Evolutionary conservation across 202 grass and related monocot species (phyloP), one percentile per base, ranked within the genome.

Genomic region (Elaeis oleifera): DNA sequence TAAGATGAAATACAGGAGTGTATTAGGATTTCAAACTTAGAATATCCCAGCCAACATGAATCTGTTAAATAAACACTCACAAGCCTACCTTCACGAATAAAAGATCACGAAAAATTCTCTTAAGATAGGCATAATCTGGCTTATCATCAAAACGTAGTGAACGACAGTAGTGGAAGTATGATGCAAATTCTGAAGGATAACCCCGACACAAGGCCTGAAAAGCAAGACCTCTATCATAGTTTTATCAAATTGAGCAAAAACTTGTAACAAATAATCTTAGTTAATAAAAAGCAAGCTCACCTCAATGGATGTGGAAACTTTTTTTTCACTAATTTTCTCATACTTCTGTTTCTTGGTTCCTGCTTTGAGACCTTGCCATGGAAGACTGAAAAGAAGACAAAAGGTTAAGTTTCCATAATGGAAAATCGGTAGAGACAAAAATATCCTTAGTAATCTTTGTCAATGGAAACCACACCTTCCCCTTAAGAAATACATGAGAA

Each of bases 71-170:
- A 44, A 44, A 44, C 7, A 44, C 36, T 44, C 3, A 13, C 13
- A 44, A 44, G 9, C 57, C 57, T 28, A 59, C 57, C 57, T 59
- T 59, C 57, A 17, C 57, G 57, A n/a, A 59, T 59, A 17, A 59
- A 59, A 59, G 57, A 59, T 59, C 57, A 17, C 57, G 57, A 59
- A 59, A 59, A 17, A 59, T n/a, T 59, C 57, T 59, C 24, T 59
- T 59, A 59, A 59, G 57, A 59, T 59, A 59, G 27, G 57, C 57
- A 31, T 59, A 59, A 28, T 59, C 57, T 27, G 57, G 57, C 24
- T 59, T 59, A n/a, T 59, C 57, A 59, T 59, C 57, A 59, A 59
- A 59, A 2, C 57, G 57, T 16, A 59, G 57, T 31, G 57, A 59
- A 31, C 57, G 57, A 6, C 57, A 59, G 16, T 59, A 59, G 57